phyloP scores from a whole-genome alignment of 192 early-diverging fungal species.

The Backusella luteola region DNA sequence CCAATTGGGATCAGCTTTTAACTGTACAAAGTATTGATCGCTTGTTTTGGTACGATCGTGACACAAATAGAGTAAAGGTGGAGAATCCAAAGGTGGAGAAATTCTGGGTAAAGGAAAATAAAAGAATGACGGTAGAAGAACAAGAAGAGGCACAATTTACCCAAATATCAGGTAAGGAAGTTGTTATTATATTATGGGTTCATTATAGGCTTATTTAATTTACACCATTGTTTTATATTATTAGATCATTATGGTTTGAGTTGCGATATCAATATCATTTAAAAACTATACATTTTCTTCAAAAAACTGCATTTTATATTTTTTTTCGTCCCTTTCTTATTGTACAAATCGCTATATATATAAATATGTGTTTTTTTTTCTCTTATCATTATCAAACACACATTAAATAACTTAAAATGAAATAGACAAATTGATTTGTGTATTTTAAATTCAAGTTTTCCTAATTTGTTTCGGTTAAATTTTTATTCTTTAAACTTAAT shows the following conservation, averaged over 20 bases:
- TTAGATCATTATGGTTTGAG: constrained; percentile 47
- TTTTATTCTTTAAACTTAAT: background rate
- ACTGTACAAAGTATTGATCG: constrained; percentile 39
- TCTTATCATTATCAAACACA: background rate
- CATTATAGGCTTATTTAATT: background rate
- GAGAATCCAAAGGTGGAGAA: constrained; percentile 21
- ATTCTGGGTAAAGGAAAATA: constrained; percentile 30
- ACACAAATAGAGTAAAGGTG: background rate
- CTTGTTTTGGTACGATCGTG: constrained; percentile 21
- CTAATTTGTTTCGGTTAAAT: background rate
- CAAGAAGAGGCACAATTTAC: constrained; percentile 24
- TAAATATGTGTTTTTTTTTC: no score
- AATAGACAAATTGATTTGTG: background rate
- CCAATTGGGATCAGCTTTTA: constrained; percentile 46
- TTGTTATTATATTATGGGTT: background rate
- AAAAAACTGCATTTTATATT: background rate
- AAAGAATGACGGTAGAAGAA: constrained; percentile 19
- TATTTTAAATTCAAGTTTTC: background rate
- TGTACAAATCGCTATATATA: background rate
- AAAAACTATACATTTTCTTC: background rate
- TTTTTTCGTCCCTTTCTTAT: background rate
- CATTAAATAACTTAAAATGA: background rate
- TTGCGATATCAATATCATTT: constrained; percentile 12
- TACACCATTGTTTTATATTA: background rate
- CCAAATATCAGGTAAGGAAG: constrained; percentile 41